Conservation (phyloP, 192 early-diverging fungal species). For the Geosiphon pyriformis region DNA sequence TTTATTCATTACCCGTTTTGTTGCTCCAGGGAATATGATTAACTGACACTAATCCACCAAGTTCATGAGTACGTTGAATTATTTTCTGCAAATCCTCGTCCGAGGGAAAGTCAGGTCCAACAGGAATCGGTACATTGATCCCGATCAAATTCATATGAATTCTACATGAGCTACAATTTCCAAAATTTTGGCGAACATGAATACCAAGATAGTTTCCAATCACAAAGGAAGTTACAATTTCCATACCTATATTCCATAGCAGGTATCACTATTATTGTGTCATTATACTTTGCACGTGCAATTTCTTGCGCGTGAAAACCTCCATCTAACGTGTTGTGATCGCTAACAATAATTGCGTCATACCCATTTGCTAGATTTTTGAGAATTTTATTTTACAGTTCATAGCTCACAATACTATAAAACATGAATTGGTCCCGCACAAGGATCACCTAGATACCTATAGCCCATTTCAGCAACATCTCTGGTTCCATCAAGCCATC, state of each 20-base stretch:
- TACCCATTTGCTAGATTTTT: slow-evolving; percentile 52
- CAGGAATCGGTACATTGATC: slow-evolving; percentile 50
- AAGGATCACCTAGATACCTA: slow-evolving; percentile 34
- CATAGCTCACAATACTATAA: no score
- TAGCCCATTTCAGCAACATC: slow-evolving; percentile 57
- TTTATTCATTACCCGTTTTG: slow-evolving; percentile 38
- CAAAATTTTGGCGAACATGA: not conserved
- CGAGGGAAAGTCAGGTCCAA: slow-evolving; percentile 46
- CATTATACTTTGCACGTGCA: slow-evolving; percentile 46
- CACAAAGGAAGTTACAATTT: not conserved
- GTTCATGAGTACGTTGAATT: slow-evolving; percentile 53
- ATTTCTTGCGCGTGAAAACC: slow-evolving; percentile 53
- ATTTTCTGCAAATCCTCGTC: slow-evolving; percentile 54
- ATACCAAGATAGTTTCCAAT: not conserved
- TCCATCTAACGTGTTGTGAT: slow-evolving; percentile 63
- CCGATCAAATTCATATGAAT: slow-evolving; percentile 70
- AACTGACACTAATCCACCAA: slow-evolving; percentile 67
- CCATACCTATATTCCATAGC: slow-evolving; percentile 60
- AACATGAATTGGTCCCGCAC: not conserved
- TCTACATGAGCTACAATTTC: slow-evolving; percentile 48
- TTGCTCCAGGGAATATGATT: slow-evolving; percentile 80
- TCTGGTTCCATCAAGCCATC: slow-evolving; percentile 56
- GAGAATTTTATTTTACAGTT: no score
- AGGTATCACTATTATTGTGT: slow-evolving; percentile 55
- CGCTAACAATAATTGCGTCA: slow-evolving; percentile 65